These are phyloP conservation scores for Pseudogymnoascus sp. DNA, from an alignment of 2,329 filamentous ascomycete genomes.

Conservation along the genomic window DNA sequence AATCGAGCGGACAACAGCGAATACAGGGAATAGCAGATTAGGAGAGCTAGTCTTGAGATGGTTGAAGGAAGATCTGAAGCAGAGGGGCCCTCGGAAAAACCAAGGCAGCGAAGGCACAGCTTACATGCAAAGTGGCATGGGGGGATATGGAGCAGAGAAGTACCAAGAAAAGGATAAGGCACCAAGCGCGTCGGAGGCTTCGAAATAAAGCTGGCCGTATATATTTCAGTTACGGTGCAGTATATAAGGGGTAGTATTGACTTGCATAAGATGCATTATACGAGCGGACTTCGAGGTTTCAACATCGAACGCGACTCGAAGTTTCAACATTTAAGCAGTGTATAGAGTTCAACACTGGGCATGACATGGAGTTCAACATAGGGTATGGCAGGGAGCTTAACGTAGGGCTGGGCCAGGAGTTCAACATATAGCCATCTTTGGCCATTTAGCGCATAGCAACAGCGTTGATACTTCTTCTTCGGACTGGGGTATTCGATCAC, in stretches of 20 bases:
- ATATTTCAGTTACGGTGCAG: slow-evolving; percentile 12
- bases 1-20: slow-evolving; percentile 29
- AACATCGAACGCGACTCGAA: slow-evolving; percentile 6
- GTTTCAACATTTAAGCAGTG: not conserved
- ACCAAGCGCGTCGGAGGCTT: not conserved
- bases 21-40: slow-evolving; percentile 69
- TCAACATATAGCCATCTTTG: slow-evolving; percentile 3
- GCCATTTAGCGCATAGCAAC: slow-evolving; percentile 1
- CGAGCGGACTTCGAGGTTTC: slow-evolving; percentile 10
- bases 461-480: not conserved
- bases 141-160: slow-evolving; percentile 57
- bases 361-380: slow-evolving; percentile 8
- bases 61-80: slow-evolving; percentile 72
- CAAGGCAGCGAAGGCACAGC: slow-evolving; percentile 37
- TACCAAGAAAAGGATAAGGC: slow-evolving; percentile 13
- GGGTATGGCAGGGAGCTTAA: not conserved
- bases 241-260: slow-evolving; percentile 1
- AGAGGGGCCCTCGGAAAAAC: slow-evolving; percentile 61
- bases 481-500: not conserved
- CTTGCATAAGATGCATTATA: slow-evolving; percentile 5
- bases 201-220: not conserved
- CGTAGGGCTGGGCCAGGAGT: not conserved
- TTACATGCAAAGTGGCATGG: slow-evolving; percentile 49
- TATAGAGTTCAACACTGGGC: slow-evolving; percentile 9
- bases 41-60: slow-evolving; percentile 83